phyloP scores from a whole-genome alignment of 1,284 basidiomycete species.

The Melampsora larici-populina region DNA sequence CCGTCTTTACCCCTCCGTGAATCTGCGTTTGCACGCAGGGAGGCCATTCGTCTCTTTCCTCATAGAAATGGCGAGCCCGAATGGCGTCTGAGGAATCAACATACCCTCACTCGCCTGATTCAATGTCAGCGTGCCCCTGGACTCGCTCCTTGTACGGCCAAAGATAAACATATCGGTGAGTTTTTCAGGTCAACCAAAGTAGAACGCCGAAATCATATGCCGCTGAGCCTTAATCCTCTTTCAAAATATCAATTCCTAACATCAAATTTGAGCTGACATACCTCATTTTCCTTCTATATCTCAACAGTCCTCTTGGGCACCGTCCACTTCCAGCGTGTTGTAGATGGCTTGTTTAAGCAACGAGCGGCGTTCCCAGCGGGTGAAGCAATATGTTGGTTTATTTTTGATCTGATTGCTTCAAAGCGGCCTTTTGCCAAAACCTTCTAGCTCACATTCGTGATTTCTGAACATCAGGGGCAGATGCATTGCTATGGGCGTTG shows the following conservation, averaged over 20 bases:
- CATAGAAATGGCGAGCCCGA: background rate
- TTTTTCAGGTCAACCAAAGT: background rate
- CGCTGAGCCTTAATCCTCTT: background rate
- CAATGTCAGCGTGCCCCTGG: background rate
- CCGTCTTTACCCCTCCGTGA: background rate
- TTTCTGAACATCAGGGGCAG: constrained; percentile 21
- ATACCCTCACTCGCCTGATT: background rate
- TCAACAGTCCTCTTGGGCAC: constrained; percentile 20
- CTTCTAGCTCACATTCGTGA: background rate
- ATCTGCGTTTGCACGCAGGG: constrained; percentile 7
- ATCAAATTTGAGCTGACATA: background rate
- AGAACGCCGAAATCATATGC: no score
- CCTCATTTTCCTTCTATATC: background rate
- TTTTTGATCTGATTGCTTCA: background rate
- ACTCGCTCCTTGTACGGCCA: background rate
- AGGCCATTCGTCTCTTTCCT: constrained; percentile 7
- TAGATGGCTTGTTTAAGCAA: constrained; percentile 24
- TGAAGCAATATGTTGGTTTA: constrained; percentile 35
- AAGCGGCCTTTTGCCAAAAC: background rate
- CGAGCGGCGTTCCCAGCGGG: constrained; percentile 32
- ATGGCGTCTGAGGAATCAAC: background rate
- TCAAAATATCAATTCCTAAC: background rate
- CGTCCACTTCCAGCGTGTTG: constrained; percentile 29
- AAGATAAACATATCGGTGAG: background rate
- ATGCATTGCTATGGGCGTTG: constrained; percentile 37